A percentile compares a stretch with the other conserved stretches of the same genome.
phyloP scores from a whole-genome alignment of 106 monocot species.

The Apostasia ramifera region DNA sequence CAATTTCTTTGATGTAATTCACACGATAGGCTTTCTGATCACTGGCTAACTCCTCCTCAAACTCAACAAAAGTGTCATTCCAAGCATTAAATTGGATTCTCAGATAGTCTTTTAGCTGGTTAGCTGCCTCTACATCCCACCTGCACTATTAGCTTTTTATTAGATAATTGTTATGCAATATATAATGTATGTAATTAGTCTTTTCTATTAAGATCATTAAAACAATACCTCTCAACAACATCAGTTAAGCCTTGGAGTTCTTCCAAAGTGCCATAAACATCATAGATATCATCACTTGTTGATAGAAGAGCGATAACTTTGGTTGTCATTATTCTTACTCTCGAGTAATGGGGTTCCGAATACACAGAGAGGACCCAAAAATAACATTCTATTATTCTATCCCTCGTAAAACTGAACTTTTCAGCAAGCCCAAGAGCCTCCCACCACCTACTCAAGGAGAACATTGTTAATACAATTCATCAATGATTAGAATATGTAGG shows the following conservation, averaged over 20 bases:
- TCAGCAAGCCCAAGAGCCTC: neutral
- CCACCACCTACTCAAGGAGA: slow-evolving; percentile 8
- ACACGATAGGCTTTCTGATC: slow-evolving; percentile 10
- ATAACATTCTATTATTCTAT: slow-evolving; percentile 3
- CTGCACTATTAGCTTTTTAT: neutral
- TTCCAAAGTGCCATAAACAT: no score
- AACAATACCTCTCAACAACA: no score
- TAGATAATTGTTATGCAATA: no score
- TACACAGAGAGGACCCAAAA: slow-evolving; percentile 9
- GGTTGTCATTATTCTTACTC: slow-evolving; percentile 4
- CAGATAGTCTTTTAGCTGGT: slow-evolving; percentile 3
- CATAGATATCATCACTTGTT: no score
- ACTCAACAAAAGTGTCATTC: neutral
- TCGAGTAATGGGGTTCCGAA: slow-evolving; percentile 7
- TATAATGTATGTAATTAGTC: no score
- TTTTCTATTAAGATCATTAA: no score
- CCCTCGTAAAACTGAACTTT: slow-evolving; percentile 2
- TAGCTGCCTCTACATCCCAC: slow-evolving; percentile 14
- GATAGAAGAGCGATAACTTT: no score
- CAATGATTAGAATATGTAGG: no score
- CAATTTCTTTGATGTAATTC: slow-evolving; percentile 2
- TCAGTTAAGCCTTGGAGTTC: no score
- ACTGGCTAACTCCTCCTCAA: slow-evolving; percentile 10
- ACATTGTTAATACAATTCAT: no score
- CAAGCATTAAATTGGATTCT: slow-evolving; percentile 1